These are phyloP conservation scores for Aspergillus sp. DNA, from an alignment of 2,329 filamentous ascomycete species.

Conservation along the genomic window DNA sequence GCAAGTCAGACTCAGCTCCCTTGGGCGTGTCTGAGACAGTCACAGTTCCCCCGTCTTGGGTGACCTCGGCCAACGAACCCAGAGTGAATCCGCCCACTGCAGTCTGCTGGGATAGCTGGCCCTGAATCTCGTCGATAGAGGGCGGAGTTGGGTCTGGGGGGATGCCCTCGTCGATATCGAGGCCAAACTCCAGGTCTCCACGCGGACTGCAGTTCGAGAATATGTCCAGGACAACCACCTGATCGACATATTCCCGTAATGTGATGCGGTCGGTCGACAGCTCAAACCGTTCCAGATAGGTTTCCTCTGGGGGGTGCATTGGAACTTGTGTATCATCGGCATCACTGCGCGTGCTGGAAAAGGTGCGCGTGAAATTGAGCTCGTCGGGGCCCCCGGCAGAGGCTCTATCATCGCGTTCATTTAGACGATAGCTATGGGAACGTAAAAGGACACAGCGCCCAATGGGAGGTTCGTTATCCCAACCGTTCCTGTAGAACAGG, in stretches of 20 bases:
- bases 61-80: conserved; percentile 6
- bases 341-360: conserved; percentile 6
- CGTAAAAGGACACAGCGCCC: conserved; percentile 16
- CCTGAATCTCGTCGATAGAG: conserved; percentile 11
- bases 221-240: background rate
- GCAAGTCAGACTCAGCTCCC: conserved; percentile 10
- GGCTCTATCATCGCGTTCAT: conserved; percentile 4
- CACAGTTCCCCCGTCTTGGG: conserved; percentile 5
- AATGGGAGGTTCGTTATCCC: background rate
- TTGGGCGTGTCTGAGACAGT: conserved; percentile 16
- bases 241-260: conserved; percentile 1
- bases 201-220: background rate
- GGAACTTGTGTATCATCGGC: background rate
- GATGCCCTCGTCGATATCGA: conserved; percentile 16
- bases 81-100: conserved; percentile 6
- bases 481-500: background rate
- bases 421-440: conserved; percentile 19
- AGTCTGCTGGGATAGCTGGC: conserved; percentile 14
- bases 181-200: background rate
- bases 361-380: conserved; percentile 18
- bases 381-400: conserved; percentile 12
- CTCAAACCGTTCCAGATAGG: conserved; percentile 9
- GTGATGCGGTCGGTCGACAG: conserved; percentile 6
- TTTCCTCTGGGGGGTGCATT: background rate
- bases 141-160: background rate